These are phyloP conservation scores for Coriolopsis trogii DNA, from an alignment of 1,284 basidiomycete species.

Conservation along the genomic window DNA sequence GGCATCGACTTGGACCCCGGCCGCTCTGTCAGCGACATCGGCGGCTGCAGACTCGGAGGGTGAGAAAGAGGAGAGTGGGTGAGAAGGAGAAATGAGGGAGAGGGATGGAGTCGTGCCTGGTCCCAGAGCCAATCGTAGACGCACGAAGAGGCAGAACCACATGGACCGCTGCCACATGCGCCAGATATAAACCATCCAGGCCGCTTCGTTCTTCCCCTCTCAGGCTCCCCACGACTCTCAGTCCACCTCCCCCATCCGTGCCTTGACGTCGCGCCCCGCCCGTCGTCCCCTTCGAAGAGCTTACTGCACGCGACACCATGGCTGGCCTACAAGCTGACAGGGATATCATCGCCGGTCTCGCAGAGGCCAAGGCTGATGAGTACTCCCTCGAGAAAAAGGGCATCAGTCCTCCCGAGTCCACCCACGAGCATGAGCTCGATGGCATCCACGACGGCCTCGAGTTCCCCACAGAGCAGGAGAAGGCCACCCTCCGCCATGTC, in stretches of 20 bases:
- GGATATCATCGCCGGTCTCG: conserved; percentile 33
- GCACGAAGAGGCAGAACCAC: too few species aligned
- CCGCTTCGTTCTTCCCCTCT: conserved; percentile 5
- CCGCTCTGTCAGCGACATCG: too few species aligned
- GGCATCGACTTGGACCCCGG: too few species aligned
- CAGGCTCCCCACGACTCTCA: conserved; percentile 2
- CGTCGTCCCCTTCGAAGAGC: conserved; percentile 4
- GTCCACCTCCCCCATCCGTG: conserved; percentile 1
- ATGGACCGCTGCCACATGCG: conserved; percentile 3
- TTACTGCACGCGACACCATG: conserved; percentile 23
- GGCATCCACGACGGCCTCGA: conserved; percentile 58
- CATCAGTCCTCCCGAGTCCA: conserved; percentile 15
- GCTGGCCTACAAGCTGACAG: conserved; percentile 36
- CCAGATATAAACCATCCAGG: conserved; percentile 7
- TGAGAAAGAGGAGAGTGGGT: too few species aligned
- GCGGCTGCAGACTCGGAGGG: too few species aligned
- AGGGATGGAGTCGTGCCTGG: too few species aligned
- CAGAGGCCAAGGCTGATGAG: conserved; percentile 32
- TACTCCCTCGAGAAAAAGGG: conserved; percentile 31
- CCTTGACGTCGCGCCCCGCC: conserved; percentile 4
- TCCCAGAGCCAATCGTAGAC: too few species aligned
- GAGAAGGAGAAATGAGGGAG: too few species aligned
- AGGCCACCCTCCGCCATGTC: conserved; percentile 59
- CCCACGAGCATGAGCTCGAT: conserved; percentile 36
- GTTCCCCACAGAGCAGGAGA: conserved; percentile 75